Conservation (phyloP, 164 flowering plant species). For the Nymphaea thermarum region DNA sequence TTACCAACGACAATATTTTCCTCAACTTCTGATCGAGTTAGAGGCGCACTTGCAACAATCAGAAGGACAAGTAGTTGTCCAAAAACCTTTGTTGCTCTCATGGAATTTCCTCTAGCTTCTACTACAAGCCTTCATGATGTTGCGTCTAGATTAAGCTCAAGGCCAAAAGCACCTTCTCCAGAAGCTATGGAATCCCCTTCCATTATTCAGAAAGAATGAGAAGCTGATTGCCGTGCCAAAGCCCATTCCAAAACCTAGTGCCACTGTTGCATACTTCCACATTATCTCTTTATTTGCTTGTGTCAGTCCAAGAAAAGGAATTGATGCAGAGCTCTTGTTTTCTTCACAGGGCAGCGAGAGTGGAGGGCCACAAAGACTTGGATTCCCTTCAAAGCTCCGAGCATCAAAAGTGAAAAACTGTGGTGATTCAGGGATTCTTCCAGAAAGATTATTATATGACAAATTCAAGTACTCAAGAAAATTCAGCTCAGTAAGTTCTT, state of each 20-base stretch:
- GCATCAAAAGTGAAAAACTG: conserved; percentile 2
- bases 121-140: too few relatives aligned
- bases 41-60: too few relatives aligned
- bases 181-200: too few relatives aligned
- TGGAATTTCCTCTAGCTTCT: too few relatives aligned
- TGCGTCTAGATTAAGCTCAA: too few relatives aligned
- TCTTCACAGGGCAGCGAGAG: not conserved
- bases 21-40: too few relatives aligned
- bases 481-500: not conserved
- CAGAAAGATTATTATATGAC: conserved; percentile 5
- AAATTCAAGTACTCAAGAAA: conserved; percentile 2
- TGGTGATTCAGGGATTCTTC: not conserved
- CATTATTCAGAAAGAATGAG: too few relatives aligned
- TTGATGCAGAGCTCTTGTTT: not conserved
- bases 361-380: conserved; percentile 2
- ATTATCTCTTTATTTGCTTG: not conserved
- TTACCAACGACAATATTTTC: too few relatives aligned
- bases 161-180: too few relatives aligned
- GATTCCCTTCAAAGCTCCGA: not conserved
- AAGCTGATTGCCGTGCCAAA: not conserved
- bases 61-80: too few relatives aligned
- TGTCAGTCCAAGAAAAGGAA: too few relatives aligned
- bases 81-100: too few relatives aligned
- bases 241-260: not conserved
- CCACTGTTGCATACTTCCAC: not conserved